Base-by-base conservation (phyloP, 768 basidiomycete genomes). In the Phallus indusiatus region DNA sequence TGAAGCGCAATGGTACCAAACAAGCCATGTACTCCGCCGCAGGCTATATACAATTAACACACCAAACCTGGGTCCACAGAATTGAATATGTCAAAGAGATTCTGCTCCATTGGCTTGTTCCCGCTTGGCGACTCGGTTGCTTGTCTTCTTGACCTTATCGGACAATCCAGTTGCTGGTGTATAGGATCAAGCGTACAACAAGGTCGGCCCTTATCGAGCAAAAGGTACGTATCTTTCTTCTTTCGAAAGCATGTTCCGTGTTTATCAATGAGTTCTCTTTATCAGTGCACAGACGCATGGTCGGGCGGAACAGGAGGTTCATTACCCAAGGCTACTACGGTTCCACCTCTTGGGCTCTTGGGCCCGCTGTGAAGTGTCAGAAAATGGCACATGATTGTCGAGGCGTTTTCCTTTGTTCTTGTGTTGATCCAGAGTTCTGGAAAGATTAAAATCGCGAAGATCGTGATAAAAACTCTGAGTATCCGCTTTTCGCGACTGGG, bases 381-480 rank as follows among this genome's bases (percentile, higher is more conserved):
- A 59, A 59, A 20, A 59, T 59, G 57, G 50, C 57, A n/a, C 57
- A 59, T 35, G 57, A 59, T 1, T 59, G 57, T 34, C 57, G 57
- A 17, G 57, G 57, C 18, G 56, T 33, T 47, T 57, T 57, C 35
- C 17, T 57, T 28, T 57, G 57, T 35, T 52, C 49, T 33, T 35
- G 48, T 35, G 47, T 51, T 24, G 48, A 36, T 16, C 20, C 50
- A 5, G 33, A 33, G 11, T 34, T 59, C 1, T 59, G 57, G 57
- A 34, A 59, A 35, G 48, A 53, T 33, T 59, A 59, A n/a, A 52
- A 59, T 17, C 57, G 57, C 9, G 24, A 52, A 11, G 34, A 52
- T 24, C 33, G 22, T 28, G 57, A 59, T 18, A 11, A 18, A 5
- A 24, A 59, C 9, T 21, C 57, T 8, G 35, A 28, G 34, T 59